Evolutionary conservation across 2,329 filamentous ascomycete genomes (phyloP).

Genomic region (Clarireedia monteithiana): DNA sequence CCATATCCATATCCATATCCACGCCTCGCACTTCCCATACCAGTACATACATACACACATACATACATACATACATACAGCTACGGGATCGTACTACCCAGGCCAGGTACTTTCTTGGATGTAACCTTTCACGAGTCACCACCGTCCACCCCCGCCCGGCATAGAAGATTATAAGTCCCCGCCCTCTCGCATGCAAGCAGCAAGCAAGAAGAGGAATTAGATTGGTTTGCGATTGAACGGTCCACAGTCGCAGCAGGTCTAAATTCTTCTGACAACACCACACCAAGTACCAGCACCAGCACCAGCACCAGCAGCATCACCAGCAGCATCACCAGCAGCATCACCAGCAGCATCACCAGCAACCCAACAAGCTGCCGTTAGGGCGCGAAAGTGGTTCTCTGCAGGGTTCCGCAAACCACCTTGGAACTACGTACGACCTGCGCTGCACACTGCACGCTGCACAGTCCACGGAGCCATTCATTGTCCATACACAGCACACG

Average conservation of each 20-base stretch:
- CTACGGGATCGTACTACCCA: neutral
- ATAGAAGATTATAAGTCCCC: slow-evolving; percentile 4
- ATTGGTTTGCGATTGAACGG: neutral
- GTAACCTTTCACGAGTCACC: neutral
- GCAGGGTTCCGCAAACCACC: neutral
- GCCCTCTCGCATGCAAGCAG: slow-evolving; percentile 7
- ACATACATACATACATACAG: neutral
- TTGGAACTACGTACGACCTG: neutral
- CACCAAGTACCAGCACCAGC: neutral
- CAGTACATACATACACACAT: neutral
- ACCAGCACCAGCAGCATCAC: no score
- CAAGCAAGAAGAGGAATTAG: neutral
- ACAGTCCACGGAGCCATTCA: no score
- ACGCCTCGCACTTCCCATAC: neutral
- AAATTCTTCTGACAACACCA: neutral
- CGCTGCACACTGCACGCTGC: neutral
- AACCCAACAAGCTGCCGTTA: no score
- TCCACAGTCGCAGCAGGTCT: neutral
- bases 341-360: no score
- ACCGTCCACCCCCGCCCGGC: neutral
- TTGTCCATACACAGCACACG: no score
- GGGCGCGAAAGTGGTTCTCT: neutral
- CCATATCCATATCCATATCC: no score
- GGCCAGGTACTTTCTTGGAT: neutral
- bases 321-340: no score